Base-by-base conservation (phyloP, 2,329 filamentous ascomycete species). In the Diplodia sapinea region DNA sequence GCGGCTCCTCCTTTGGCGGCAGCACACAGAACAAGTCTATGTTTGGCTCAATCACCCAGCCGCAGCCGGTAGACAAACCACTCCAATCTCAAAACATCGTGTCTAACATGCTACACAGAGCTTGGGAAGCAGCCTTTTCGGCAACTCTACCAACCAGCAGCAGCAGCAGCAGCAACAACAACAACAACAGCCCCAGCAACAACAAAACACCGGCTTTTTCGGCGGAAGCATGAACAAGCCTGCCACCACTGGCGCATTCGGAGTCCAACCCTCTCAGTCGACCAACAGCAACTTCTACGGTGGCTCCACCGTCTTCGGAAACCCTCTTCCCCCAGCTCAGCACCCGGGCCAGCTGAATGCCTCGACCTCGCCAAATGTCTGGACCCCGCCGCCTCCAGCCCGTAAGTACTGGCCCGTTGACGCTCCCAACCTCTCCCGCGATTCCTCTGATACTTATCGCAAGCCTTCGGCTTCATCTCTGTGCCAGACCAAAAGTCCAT, bases 401-500 rank as follows among this genome's bases (percentile, higher is more conserved):
- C 64, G 65, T 66, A 52, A 55, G 59, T 68, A 7, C 23, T 17
- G 33, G 8, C 52, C 15, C 5, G 13, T 0, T 23, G n/a, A 54
- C 8, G 31, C 31, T 8, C 31, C 31, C 31, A 13, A 13, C 17
- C 1, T 15, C 51, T 57, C 31, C 38, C 23, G 36, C 11, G 51
- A 40, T 31, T 13, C 17, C 33, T n/a, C 38, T 56, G 29, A 61
- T 67, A 15, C 20, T 54, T n/a, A 49, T 69, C 74, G 70, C 74
- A 68, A 62, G 8, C 17, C 54, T n/a, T 47, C 68, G 40, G 40
- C 26, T n/a, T 47, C 23, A 7, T 31, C 17, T 2, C 12, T n/a
- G 2, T 15, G 33, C 23, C 11, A 88, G 87, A 84, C 72, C 89
- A 93, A 75, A 93, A 93, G 77, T 87, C 89, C 57, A 86, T 94